Base-by-base conservation (phyloP, 345 rosid genomes). In the Populus tremula region DNA sequence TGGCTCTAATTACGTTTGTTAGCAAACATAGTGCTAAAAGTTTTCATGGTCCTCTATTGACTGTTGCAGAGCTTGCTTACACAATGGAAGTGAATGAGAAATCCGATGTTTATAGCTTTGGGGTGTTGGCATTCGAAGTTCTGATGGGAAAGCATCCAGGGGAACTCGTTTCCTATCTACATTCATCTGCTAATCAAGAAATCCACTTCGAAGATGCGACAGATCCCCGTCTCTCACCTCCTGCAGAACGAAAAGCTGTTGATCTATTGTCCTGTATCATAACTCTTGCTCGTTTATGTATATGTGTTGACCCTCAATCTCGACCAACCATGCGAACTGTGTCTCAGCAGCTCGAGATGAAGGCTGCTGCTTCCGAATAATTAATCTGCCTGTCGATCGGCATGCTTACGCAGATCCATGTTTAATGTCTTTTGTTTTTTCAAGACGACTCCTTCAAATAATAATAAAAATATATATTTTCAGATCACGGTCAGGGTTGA, bases 241-340 rank as follows among this genome's bases (percentile, higher is more conserved):
- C 78, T 8, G 6, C n/a, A 7, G 73, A 20, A 20, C 66, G 23
- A 63, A 74, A 47, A 50, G 56, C 61, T 36, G 10, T 66, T 33
- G 25, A 77, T 73, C 62, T 61, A 16, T 36, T 81, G 25, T 56
- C 36, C 6, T 36, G 69, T 31, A 5, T 81, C 29, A 6, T 62
- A 20, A 41, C 5, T 13, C 56, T 80, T 23, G 74, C 74, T 21
- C 29, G 67, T 54, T 31, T 36, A 2, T 81, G 80, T 76, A 23
- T 72, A 61, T 23, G 11, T 45, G 6, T 17, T 16, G 49, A 72
- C 45, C 83, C 83, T 11, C 65, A 59, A 20, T 76, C 83, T 45
- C 63, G 77, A 49, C 84, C 84, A 11, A n/a, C 78, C 41, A 72
- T 77, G 80, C 64, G 62, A 47, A 50, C 13, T 38, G 79, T 81